Evolutionary conservation across 129 eudicot genomes (phyloP), one percentile per base, ranked within the genome.

Genomic region (Dittrichia graveolens): DNA sequence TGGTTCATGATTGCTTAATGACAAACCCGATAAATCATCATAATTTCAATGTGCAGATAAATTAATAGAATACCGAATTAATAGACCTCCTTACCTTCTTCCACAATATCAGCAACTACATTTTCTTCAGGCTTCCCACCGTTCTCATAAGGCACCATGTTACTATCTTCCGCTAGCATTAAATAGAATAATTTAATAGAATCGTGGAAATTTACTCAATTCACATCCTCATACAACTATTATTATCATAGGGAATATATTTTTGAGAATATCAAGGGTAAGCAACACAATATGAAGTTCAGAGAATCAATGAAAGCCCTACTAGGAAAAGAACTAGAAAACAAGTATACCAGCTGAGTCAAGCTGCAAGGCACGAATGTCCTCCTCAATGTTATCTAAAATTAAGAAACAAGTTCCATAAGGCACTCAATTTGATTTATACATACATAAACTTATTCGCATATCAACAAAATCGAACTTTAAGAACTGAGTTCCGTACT

Each of bases 321-420:
- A 52, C 56, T 70, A 54, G 4, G 8, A 14, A 34, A 43, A 43
- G 47, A 5, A 43, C 7, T 44, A 19, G 5, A 35, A 43, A 44
- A 12, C 19, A 67, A 35, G 10, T 41, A 66, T 78, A 90, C 94
- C 93, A 71, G 92, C 59, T 61, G 95, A 87, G 75, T 90, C 95
- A 34, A 90, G 97, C 82, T 90, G 97, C 91, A 90, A 62, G 13
- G 83, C 97, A 44, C 85, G 82, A 71, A 90, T 87, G 9, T 87
- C 97, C 41, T 85, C 95, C 78, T 63, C 84, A 16, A 90, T 81
- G 67, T 81, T 69, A 79, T 80, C 89, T 85, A 73, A 15, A 15
- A 70, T 12, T 24, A 12, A 46, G 19, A 50, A 56, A 43, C 75
- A 64, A 47, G 6, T 61, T 52, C 64, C 75, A 44, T 40, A 16